Evolutionary conservation across 345 rosid genomes (phyloP).

Genomic region (Gossypium stocksii): DNA sequence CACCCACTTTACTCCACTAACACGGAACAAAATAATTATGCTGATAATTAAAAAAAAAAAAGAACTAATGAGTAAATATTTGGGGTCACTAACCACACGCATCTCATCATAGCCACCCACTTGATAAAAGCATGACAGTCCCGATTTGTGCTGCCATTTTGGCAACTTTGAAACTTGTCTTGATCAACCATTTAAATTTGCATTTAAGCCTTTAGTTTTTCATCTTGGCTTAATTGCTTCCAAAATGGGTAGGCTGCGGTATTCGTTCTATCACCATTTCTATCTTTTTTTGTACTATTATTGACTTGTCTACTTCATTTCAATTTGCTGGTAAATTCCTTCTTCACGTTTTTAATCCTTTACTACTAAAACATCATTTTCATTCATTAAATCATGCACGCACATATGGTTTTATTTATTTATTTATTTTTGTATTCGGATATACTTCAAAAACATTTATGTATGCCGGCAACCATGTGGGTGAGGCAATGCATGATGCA

Average conservation of each 20-base stretch:
- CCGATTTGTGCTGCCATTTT: not conserved
- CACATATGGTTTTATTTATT: too few species aligned
- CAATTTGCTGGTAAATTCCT: not conserved
- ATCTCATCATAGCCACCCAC: too few species aligned
- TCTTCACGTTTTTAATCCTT: not conserved
- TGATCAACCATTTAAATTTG: not conserved
- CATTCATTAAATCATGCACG: not conserved
- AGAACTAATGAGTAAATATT: not conserved
- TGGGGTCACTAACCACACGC: not conserved
- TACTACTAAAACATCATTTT: not conserved
- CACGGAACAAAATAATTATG: not conserved
- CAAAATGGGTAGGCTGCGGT: not conserved
- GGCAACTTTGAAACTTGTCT: not conserved
- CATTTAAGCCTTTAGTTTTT: not conserved
- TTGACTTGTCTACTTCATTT: not conserved
- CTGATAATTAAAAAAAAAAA: not conserved
- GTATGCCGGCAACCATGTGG: not conserved
- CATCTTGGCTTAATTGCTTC: not conserved
- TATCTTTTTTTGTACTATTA: too few species aligned
- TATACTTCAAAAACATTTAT: not conserved
- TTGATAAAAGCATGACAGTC: not conserved
- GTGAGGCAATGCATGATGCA: not conserved
- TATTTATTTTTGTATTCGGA: not conserved
- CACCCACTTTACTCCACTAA: not conserved
- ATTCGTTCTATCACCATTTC: not conserved